Evolutionary conservation across 768 basidiomycete species (phyloP).

Genomic region (Mycena rebaudengoi): DNA sequence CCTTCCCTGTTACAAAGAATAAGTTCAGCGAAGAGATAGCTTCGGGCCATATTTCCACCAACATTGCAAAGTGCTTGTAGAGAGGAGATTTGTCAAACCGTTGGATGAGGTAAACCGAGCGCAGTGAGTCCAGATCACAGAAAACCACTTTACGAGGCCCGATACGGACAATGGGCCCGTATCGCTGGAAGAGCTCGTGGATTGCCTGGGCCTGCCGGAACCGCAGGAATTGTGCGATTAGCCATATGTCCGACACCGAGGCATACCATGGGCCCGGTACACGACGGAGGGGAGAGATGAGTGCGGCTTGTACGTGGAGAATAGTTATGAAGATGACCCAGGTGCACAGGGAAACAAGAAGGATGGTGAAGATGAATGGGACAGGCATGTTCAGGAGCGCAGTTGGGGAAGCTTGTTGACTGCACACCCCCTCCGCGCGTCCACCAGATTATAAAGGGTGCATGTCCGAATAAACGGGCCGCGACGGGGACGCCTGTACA

Average conservation of each 20-base stretch:
- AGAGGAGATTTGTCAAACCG: conserved; percentile 81
- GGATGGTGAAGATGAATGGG: too few species aligned
- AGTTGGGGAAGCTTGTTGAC: too few species aligned
- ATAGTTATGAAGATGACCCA: neutral
- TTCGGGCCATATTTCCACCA: conserved; percentile 39
- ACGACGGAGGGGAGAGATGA: conserved; percentile 72
- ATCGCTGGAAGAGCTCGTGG: conserved; percentile 70
- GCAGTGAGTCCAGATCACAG: conserved; percentile 71
- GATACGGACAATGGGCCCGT: conserved; percentile 81
- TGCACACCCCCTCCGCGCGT: too few species aligned
- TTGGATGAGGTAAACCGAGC: conserved; percentile 73
- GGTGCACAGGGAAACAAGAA: neutral
- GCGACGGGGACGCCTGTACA: too few species aligned
- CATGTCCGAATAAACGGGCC: too few species aligned
- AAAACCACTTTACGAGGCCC: conserved; percentile 83
- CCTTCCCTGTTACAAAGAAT: conserved; percentile 75
- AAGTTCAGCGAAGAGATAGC: too few species aligned
- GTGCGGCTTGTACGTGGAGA: conserved; percentile 22
- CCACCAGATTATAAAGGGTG: too few species aligned
- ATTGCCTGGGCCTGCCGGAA: conserved; percentile 74
- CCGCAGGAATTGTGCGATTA: conserved; percentile 73
- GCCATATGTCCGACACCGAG: conserved; percentile 74
- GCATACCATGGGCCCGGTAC: conserved; percentile 86
- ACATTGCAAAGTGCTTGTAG: conserved; percentile 84
- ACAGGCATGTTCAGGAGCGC: too few species aligned